Conservation (phyloP, 352 stramenopile genomes). For the Phytophthora crassamura region DNA sequence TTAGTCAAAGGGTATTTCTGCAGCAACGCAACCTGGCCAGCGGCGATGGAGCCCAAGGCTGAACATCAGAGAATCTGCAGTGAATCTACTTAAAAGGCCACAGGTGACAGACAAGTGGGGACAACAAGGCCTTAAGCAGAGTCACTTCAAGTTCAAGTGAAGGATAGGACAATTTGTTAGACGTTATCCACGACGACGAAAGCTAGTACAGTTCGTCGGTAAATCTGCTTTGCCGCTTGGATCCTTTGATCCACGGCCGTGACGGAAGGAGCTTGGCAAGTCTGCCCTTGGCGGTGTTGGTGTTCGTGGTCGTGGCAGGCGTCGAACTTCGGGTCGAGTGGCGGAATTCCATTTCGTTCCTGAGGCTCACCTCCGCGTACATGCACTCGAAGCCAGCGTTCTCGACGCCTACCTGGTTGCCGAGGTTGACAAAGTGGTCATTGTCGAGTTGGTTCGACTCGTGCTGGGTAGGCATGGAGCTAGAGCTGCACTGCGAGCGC, state of each 20-base stretch:
- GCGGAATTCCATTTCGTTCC: constrained; percentile 4
- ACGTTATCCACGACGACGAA: constrained; percentile 12
- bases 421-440: background rate
- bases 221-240: constrained; percentile 15
- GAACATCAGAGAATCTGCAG: too few species aligned
- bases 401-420: constrained; percentile 7
- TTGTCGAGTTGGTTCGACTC: constrained; percentile 24
- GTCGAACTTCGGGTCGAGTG: background rate
- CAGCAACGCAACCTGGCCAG: background rate
- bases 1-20: background rate
- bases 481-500: background rate
- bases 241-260: constrained; percentile 29
- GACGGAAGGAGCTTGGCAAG: constrained; percentile 22
- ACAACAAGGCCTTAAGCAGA: too few species aligned
- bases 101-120: too few species aligned
- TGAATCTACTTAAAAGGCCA: too few species aligned
- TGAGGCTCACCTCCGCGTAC: constrained; percentile 30
- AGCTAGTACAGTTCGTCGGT: constrained; percentile 21
- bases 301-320: too few species aligned
- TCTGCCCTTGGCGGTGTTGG: background rate
- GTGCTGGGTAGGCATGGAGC: background rate
- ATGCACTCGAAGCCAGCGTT: constrained; percentile 23
- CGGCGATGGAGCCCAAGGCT: too few species aligned
- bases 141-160: constrained; percentile 33
- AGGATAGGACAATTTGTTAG: background rate